These are phyloP conservation scores for Acer yangbiense DNA, from an alignment of 345 rosid species.

Conservation along the genomic window DNA sequence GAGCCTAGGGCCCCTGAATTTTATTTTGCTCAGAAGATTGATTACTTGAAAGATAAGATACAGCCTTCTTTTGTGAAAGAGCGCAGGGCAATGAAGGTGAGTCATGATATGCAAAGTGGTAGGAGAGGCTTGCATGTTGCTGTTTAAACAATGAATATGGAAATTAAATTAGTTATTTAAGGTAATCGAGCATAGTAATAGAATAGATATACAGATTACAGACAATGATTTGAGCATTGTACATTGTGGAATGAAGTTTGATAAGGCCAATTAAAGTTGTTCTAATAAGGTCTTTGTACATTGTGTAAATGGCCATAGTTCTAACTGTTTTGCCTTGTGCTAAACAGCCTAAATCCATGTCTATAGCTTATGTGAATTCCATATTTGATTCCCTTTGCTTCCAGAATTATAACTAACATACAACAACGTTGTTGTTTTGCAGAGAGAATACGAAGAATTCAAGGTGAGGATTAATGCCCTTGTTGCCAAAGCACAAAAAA, in stretches of 20 bases:
- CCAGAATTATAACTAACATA: background rate
- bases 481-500: conserved; percentile 96
- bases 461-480: conserved; percentile 99
- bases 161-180: background rate
- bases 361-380: background rate
- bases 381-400: background rate
- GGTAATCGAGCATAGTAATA: background rate
- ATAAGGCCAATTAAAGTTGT: background rate
- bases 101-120: conserved; percentile 17
- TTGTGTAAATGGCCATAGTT: background rate
- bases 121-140: conserved; percentile 5
- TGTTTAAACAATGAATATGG: background rate
- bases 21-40: conserved; percentile 98
- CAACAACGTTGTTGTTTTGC: conserved; percentile 18
- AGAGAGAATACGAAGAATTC: conserved; percentile 99
- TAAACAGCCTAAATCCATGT: background rate
- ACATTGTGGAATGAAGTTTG: background rate
- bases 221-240: background rate
- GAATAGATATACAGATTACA: background rate
- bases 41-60: conserved; percentile 97
- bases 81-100: conserved; percentile 97
- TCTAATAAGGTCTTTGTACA: background rate
- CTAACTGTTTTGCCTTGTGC: background rate
- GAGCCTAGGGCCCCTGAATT: conserved; percentile 99
- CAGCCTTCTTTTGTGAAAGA: conserved; percentile 98